Percentiles rank a stretch among this genome's conserved stretches.
phyloP scores from a whole-genome alignment of 2,329 filamentous ascomycete genomes.

The Dendryphion nanum region DNA sequence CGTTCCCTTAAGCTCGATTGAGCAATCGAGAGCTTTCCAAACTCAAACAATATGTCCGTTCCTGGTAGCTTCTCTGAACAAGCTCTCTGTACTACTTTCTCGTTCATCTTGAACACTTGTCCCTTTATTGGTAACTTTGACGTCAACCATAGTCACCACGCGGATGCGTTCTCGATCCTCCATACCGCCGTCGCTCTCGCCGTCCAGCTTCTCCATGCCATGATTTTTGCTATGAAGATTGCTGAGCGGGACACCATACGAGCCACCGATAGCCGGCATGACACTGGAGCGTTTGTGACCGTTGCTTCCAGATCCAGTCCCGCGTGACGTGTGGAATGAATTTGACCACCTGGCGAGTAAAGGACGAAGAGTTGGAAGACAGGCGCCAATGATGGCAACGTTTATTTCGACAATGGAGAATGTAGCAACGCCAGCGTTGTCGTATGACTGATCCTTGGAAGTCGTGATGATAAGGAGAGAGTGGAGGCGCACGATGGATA shows the following conservation, averaged over 20 bases:
- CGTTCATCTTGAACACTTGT: too few relatives aligned
- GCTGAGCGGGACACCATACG: slow-evolving; percentile 2
- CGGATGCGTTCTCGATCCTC: slow-evolving; percentile 6
- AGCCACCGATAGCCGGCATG: neutral
- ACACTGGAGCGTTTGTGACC: slow-evolving; percentile 1
- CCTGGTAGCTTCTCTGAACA: too few relatives aligned
- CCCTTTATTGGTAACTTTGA: slow-evolving; percentile 5
- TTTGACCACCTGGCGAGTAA: slow-evolving; percentile 10
- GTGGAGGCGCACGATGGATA: slow-evolving; percentile 18
- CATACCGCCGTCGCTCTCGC: neutral
- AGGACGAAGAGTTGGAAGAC: slow-evolving; percentile 15
- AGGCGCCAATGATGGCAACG: slow-evolving; percentile 20
- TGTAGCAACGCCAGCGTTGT: slow-evolving; percentile 12
- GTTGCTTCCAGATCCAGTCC: neutral
- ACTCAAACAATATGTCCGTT: too few relatives aligned
- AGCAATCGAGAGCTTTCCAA: too few relatives aligned
- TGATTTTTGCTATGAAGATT: slow-evolving; percentile 1
- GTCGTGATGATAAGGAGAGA: slow-evolving; percentile 14
- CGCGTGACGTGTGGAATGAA: neutral
- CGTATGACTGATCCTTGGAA: slow-evolving; percentile 11
- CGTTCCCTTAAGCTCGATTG: too few relatives aligned
- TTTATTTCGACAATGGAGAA: slow-evolving; percentile 18
- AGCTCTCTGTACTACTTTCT: neutral
- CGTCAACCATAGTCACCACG: slow-evolving; percentile 5
- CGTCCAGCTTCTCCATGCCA: slow-evolving; percentile 1